Evolutionary conservation across 257 asterid species (phyloP).

Genomic region (Sherardia arvensis): DNA sequence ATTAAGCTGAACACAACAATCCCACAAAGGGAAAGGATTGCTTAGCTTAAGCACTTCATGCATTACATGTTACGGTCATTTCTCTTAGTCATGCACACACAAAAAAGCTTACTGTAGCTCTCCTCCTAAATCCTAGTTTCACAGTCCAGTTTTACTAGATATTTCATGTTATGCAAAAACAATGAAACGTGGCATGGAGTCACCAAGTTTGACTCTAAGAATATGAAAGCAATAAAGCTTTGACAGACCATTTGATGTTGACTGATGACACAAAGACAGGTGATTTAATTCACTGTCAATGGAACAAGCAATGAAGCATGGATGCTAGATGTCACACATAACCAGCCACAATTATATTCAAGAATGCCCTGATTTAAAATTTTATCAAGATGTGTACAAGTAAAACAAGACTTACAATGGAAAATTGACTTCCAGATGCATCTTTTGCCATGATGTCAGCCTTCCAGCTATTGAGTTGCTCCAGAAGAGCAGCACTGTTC

Average conservation of each 20-base stretch:
- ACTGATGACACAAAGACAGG: neutral
- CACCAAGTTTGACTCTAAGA: neutral
- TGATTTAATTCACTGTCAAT: neutral
- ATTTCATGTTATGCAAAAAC: neutral
- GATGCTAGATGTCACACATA: neutral
- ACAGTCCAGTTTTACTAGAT: neutral
- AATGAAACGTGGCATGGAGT: neutral
- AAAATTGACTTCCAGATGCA: constrained; percentile 51
- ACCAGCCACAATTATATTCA: neutral
- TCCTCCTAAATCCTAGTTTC: neutral
- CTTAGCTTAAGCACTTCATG: neutral
- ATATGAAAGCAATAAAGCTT: neutral
- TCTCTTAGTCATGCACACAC: neutral
- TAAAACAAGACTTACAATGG: constrained; percentile 45
- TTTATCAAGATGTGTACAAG: neutral
- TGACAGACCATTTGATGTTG: neutral
- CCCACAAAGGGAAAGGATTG: neutral
- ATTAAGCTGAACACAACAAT: neutral
- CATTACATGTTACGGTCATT: neutral
- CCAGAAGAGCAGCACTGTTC: constrained; percentile 37
- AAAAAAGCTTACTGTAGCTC: neutral
- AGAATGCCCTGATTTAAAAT: neutral
- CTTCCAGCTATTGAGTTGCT: constrained; percentile 57
- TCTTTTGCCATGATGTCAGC: constrained; percentile 51
- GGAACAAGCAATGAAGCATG: neutral